These are phyloP conservation scores for Wallacemonas collosoma DNA, from an alignment of 208 protist genomes.

Conservation along the genomic window DNA sequence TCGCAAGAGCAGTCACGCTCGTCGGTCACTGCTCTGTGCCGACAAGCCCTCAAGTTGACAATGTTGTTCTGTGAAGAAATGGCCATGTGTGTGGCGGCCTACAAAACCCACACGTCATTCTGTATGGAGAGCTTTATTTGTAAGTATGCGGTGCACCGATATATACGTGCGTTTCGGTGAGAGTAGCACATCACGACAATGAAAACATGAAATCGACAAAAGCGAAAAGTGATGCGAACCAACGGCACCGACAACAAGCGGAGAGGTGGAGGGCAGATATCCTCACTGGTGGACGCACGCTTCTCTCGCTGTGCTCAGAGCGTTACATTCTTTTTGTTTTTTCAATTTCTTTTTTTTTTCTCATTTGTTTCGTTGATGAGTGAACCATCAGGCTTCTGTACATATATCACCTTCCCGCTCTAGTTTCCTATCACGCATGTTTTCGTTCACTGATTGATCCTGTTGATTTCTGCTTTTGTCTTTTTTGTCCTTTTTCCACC, in stretches of 20 bases:
- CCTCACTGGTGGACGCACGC: too few relatives aligned
- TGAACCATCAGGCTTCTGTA: not conserved
- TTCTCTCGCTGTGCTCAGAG: too few relatives aligned
- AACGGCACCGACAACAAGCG: too few relatives aligned
- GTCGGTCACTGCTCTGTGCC: not conserved
- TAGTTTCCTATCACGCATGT: not conserved
- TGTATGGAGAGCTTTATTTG: not conserved
- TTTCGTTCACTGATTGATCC: not conserved
- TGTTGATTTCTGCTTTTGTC: constrained; percentile 10
- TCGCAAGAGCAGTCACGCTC: not conserved
- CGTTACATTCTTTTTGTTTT: too few relatives aligned
- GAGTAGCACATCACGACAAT: not conserved
- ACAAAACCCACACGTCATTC: not conserved
- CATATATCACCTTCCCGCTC: not conserved
- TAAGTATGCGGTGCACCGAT: too few relatives aligned
- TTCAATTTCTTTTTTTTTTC: constrained; percentile 1
- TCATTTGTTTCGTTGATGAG: not conserved
- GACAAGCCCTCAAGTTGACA: not conserved
- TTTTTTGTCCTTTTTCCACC: constrained; percentile 7
- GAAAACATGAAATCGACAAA: not conserved
- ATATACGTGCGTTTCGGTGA: not conserved
- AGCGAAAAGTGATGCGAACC: too few relatives aligned
- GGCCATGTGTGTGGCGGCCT: not conserved
- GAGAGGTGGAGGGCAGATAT: too few relatives aligned
- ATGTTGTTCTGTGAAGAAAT: not conserved